Conservation (phyloP, 495 filamentous ascomycete genomes). For the Xanthoparmelia taractica region DNA sequence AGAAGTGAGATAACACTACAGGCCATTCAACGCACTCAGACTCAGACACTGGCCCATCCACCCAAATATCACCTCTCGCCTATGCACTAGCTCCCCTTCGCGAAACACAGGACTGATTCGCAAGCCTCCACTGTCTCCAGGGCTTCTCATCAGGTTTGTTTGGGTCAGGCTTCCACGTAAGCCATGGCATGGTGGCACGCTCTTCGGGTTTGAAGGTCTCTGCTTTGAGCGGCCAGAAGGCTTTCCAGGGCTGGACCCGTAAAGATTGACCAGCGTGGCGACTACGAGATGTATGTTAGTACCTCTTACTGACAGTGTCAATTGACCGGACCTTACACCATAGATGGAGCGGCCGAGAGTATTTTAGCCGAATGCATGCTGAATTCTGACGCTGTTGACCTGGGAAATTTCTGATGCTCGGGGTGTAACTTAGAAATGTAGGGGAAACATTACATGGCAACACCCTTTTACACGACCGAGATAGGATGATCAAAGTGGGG, state of each 20-base stretch:
- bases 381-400: not conserved
- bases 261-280: not conserved
- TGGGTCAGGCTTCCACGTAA: constrained; percentile 8
- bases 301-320: too few species aligned
- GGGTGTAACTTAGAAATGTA: not conserved
- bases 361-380: not conserved
- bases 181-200: constrained; percentile 4
- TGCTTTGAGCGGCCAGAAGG: constrained; percentile 10
- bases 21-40: not conserved
- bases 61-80: not conserved
- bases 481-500: not conserved
- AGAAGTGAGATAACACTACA: not conserved
- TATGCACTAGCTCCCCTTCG: constrained; percentile 3
- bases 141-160: constrained; percentile 7
- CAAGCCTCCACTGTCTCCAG: constrained; percentile 12
- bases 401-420: not conserved
- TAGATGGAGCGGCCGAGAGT: not conserved
- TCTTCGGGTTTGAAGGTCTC: not conserved
- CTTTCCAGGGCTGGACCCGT: constrained; percentile 6
- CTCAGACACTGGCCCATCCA: not conserved
- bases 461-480: not conserved
- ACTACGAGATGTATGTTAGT: not conserved
- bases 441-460: not conserved
- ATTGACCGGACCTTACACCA: not conserved
- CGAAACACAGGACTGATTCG: not conserved